These are phyloP conservation scores for Letharia lupina DNA, from an alignment of 495 filamentous ascomycete species.

Conservation along the genomic window DNA sequence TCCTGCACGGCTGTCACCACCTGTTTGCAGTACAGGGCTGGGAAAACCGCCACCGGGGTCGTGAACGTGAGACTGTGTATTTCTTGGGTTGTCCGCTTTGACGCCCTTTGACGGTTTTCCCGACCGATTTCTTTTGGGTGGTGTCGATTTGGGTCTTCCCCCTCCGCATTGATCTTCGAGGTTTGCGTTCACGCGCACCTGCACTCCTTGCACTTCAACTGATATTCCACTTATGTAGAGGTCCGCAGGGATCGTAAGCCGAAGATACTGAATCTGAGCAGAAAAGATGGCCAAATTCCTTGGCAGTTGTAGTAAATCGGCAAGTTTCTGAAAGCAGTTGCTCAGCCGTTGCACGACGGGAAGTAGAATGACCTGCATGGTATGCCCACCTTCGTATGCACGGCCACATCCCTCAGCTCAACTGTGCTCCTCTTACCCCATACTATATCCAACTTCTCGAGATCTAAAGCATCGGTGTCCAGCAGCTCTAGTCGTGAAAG, in stretches of 20 bases:
- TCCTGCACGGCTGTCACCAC: constrained; percentile 14
- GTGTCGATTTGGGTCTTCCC: neutral
- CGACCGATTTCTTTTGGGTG: neutral
- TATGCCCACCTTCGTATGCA: constrained; percentile 58
- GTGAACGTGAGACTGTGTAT: constrained; percentile 18
- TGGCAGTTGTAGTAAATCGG: constrained; percentile 63
- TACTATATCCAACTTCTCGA: constrained; percentile 68
- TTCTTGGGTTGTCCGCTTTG: constrained; percentile 17
- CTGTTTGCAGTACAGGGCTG: constrained; percentile 10
- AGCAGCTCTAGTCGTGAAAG: constrained; percentile 71
- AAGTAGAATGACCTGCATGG: neutral
- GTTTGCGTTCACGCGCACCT: constrained; percentile 42
- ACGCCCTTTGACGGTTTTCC: constrained; percentile 5
- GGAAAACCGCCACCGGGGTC: constrained; percentile 20
- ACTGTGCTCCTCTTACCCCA: constrained; percentile 68
- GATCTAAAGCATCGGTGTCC: constrained; percentile 70
- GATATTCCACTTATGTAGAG: constrained; percentile 70
- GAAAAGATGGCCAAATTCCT: constrained; percentile 55
- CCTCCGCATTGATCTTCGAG: constrained; percentile 2
- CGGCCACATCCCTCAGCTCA: constrained; percentile 71
- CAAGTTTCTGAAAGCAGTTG: constrained; percentile 53
- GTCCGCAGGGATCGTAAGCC: constrained; percentile 72
- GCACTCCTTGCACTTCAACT: constrained; percentile 68
- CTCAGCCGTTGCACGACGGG: constrained; percentile 21
- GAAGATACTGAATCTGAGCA: constrained; percentile 60